phyloP scores from a whole-genome alignment of 2,329 filamentous ascomycete genomes.

The Neonectria coccinea region DNA sequence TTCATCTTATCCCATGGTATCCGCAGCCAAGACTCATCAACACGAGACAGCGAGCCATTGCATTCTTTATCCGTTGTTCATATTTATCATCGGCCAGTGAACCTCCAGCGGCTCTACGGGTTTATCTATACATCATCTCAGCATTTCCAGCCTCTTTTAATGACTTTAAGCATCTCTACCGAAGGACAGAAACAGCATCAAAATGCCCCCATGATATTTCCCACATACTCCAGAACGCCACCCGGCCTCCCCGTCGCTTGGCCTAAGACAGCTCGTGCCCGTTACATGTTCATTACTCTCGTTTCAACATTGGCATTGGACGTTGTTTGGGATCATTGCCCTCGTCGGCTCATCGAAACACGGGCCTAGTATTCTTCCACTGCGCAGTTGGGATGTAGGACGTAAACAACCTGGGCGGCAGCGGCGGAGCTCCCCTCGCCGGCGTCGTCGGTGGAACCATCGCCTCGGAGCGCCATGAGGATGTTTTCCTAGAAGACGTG shows the following conservation, averaged over 20 bases:
- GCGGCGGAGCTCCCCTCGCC: constrained; percentile 58
- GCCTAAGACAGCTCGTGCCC: constrained; percentile 16
- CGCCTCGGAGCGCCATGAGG: constrained; percentile 80
- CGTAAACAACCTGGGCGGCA: constrained; percentile 72
- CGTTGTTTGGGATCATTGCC: constrained; percentile 10
- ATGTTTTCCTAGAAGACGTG: constrained; percentile 78
- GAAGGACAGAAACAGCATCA: constrained; percentile 17
- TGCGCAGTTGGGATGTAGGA: constrained; percentile 93
- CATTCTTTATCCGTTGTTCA: not conserved
- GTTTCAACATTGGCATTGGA: constrained; percentile 30
- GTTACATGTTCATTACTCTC: constrained; percentile 29
- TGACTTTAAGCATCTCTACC: constrained; percentile 3
- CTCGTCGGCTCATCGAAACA: constrained; percentile 3
- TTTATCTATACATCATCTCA: constrained; percentile 1
- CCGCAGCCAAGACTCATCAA: no score
- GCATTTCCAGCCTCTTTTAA: not conserved
- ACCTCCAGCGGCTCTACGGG: constrained; percentile 1
- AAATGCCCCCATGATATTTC: constrained; percentile 24
- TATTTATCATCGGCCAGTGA: not conserved
- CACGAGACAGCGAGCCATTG: not conserved
- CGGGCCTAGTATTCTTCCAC: constrained; percentile 71
- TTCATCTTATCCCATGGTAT: no score
- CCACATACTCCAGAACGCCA: constrained; percentile 25
- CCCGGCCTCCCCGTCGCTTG: not conserved
- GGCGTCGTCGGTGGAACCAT: constrained; percentile 64